Percentiles rank a stretch among this genome's conserved stretches.
Conservation (phyloP, 148 eudicot species). For the Persicaria tinctoria region DNA sequence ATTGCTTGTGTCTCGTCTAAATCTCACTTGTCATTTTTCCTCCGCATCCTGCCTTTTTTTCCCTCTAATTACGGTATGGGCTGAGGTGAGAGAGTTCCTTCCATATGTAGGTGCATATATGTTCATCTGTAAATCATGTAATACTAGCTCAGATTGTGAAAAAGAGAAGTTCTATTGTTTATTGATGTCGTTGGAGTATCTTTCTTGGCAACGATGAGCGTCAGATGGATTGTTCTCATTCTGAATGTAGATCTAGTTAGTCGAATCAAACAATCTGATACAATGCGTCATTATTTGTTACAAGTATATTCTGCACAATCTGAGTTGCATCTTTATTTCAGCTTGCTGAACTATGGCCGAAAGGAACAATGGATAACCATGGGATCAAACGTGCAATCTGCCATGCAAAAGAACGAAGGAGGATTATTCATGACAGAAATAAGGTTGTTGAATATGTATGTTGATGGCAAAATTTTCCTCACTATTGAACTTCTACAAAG, state of each 20-base stretch:
- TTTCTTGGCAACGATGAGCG: too few species aligned
- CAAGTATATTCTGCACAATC: not conserved
- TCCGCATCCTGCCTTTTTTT: not conserved
- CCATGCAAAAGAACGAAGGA: conserved; percentile 83
- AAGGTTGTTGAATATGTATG: conserved; percentile 42
- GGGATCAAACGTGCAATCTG: conserved; percentile 94
- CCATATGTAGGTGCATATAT: not conserved
- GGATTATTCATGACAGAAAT: conserved; percentile 28
- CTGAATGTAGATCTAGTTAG: not conserved
- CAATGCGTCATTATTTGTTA: not conserved
- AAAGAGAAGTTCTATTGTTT: not conserved
- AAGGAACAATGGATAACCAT: conserved; percentile 84
- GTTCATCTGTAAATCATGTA: not conserved
- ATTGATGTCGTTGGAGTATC: not conserved
- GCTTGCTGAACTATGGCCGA: conserved; percentile 96
- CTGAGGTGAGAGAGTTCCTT: not conserved
- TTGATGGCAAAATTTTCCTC: not conserved
- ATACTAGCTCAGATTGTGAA: not conserved
- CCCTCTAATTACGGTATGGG: not conserved
- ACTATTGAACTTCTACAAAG: not conserved
- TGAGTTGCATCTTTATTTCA: conserved; percentile 28
- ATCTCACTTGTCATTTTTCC: not conserved
- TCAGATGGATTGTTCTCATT: too few species aligned
- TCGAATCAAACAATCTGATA: not conserved
- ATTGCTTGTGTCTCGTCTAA: not conserved